Conservation (phyloP, 495 filamentous ascomycete species). For the Daldinia loculata region DNA sequence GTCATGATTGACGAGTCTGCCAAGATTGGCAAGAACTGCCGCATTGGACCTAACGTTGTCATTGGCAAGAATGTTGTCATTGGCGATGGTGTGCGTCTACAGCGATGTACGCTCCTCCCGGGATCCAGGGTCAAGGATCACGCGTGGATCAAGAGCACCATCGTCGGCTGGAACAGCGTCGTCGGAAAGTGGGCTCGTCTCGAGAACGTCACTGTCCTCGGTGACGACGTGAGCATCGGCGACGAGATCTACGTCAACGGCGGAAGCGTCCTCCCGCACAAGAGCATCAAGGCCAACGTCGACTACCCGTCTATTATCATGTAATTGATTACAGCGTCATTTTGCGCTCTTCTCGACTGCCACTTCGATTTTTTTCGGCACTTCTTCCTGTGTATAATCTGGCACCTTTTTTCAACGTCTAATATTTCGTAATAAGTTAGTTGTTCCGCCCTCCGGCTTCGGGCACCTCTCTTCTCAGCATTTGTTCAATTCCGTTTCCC, state of each 20-base stretch:
- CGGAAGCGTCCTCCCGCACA: constrained; percentile 94
- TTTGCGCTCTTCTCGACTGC: constrained; percentile 7
- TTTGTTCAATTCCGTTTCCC: constrained; percentile 32
- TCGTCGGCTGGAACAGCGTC: constrained; percentile 98
- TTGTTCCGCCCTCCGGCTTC: constrained; percentile 19
- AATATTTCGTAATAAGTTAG: constrained; percentile 45
- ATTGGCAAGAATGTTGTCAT: constrained; percentile 95
- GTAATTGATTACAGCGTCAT: constrained; percentile 55
- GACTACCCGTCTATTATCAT: constrained; percentile 91
- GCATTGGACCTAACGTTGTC: constrained; percentile 96
- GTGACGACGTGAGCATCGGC: constrained; percentile 98
- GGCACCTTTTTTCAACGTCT: constrained; percentile 26
- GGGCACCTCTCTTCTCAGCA: constrained; percentile 39
- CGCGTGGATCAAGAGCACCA: constrained; percentile 98
- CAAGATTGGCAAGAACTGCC: constrained; percentile 98
- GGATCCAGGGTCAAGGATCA: constrained; percentile 98
- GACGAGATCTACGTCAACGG: constrained; percentile 99
- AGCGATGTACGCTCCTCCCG: constrained; percentile 89
- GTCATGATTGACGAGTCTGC: constrained; percentile 95
- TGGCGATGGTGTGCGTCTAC: constrained; percentile 93
- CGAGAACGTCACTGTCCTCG: constrained; percentile 96
- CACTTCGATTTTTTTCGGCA: constrained; percentile 10
- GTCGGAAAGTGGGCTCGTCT: constrained; percentile 95
- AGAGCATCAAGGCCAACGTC: constrained; percentile 98
- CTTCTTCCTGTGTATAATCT: constrained; percentile 43